phyloP scores from a whole-genome alignment of 2,329 filamentous ascomycete genomes.

The Fonsecaea nubica region DNA sequence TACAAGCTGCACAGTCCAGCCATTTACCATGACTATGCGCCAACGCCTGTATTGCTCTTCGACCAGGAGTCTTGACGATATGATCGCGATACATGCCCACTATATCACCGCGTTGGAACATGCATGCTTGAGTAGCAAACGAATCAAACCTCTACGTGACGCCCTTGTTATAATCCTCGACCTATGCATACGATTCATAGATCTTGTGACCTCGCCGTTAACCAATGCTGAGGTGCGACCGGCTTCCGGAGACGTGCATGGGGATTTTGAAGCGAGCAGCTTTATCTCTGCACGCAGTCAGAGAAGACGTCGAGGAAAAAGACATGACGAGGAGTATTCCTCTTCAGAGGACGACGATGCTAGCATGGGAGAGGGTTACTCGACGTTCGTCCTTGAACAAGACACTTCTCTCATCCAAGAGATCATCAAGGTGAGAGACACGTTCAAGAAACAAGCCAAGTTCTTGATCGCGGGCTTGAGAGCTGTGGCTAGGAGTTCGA shows the following conservation, averaged over 20 bases:
- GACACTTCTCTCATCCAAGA: conserved; percentile 52
- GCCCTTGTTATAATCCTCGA: conserved; percentile 79
- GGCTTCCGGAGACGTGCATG: not conserved
- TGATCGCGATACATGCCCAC: conserved; percentile 72
- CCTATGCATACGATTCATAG: conserved; percentile 72
- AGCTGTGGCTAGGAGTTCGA: conserved; percentile 49
- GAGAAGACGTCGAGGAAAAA: conserved; percentile 15
- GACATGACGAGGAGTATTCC: conserved; percentile 17
- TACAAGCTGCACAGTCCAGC: conserved; percentile 72
- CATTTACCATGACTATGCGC: conserved; percentile 64
- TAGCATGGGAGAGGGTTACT: conserved; percentile 43
- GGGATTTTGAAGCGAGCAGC: conserved; percentile 30
- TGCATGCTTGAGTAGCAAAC: conserved; percentile 72
- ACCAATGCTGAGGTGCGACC: not conserved
- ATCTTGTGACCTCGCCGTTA: conserved; percentile 49
- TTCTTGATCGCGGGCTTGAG: conserved; percentile 77
- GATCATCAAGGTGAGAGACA: conserved; percentile 63
- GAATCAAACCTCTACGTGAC: conserved; percentile 72
- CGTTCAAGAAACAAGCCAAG: conserved; percentile 69
- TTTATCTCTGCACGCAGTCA: conserved; percentile 36
- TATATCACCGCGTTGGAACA: conserved; percentile 70
- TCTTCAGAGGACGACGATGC: conserved; percentile 41
- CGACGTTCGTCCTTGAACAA: conserved; percentile 52
- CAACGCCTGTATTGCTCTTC: conserved; percentile 57
- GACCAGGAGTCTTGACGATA: conserved; percentile 77